These are phyloP conservation scores for Volvox carteri DNA, from an alignment of 163 green algal genomes.

Conservation along the genomic window DNA sequence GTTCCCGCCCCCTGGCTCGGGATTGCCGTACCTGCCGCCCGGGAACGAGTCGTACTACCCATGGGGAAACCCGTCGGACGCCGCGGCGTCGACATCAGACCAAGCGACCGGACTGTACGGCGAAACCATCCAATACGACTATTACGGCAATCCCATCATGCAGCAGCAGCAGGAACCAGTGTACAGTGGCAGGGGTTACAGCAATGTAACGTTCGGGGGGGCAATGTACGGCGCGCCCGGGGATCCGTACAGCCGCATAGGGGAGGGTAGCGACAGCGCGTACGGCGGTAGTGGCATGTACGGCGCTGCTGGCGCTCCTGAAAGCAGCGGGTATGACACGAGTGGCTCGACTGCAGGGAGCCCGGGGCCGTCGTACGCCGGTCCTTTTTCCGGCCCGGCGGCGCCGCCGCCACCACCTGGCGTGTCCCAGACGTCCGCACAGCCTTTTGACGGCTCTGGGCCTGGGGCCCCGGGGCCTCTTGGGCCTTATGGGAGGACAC, in stretches of 20 bases:
- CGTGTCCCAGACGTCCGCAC: neutral
- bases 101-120: neutral
- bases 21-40: slow-evolving; percentile 30
- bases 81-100: neutral
- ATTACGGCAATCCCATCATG: slow-evolving; percentile 56
- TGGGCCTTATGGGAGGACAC: neutral
- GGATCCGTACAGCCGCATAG: neutral
- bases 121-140: slow-evolving; percentile 56
- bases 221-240: neutral
- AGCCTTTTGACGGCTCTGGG: neutral
- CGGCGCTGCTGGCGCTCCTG: neutral
- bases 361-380: neutral
- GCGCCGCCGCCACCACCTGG: neutral
- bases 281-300: neutral
- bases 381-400: neutral
- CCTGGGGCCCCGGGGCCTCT: neutral
- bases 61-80: neutral
- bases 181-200: neutral
- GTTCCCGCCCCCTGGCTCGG: neutral
- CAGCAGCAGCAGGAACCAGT: slow-evolving; percentile 5
- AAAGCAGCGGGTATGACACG: neutral
- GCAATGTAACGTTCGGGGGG: neutral
- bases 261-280: neutral
- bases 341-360: neutral
- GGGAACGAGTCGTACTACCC: slow-evolving; percentile 44